Conservation (phyloP, 2,329 filamentous ascomycete genomes). For the Claviceps sp. region DNA sequence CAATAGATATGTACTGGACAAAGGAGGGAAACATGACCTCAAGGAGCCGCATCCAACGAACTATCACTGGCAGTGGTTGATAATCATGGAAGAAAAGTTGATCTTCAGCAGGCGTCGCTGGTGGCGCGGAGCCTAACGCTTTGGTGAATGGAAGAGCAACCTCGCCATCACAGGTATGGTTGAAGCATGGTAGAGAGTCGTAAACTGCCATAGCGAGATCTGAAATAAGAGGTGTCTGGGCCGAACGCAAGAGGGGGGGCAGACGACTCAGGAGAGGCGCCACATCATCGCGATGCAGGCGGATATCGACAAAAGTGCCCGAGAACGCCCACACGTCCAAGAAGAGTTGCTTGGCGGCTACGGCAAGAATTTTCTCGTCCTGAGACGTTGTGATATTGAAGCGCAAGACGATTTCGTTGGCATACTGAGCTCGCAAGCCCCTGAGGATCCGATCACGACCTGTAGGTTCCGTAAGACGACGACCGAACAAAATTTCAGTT, state of each 20-base stretch:
- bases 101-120: slow-evolving; percentile 28
- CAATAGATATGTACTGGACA: slow-evolving; percentile 60
- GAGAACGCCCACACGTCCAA: slow-evolving; percentile 86
- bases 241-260: slow-evolving; percentile 55
- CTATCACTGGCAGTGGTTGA: slow-evolving; percentile 68
- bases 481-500: slow-evolving; percentile 37
- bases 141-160: too few species aligned
- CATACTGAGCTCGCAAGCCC: slow-evolving; percentile 41
- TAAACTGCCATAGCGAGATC: slow-evolving; percentile 68
- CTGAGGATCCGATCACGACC: slow-evolving; percentile 13
- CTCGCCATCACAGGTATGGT: background rate
- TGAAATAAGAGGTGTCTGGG: slow-evolving; percentile 64
- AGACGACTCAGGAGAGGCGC: slow-evolving; percentile 67
- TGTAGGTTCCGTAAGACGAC: slow-evolving; percentile 21
- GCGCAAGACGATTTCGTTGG: slow-evolving; percentile 73
- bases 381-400: slow-evolving; percentile 62
- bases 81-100: slow-evolving; percentile 89
- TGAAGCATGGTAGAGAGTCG: slow-evolving; percentile 26
- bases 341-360: slow-evolving; percentile 61
- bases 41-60: slow-evolving; percentile 84
- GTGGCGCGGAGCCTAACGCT: slow-evolving; percentile 13
- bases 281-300: slow-evolving; percentile 62
- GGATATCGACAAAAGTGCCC: slow-evolving; percentile 70
- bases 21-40: slow-evolving; percentile 81
- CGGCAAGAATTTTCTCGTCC: slow-evolving; percentile 58